Evolutionary conservation across 176 grass and related monocot genomes (phyloP).

Genomic region (Oryza officinalis): DNA sequence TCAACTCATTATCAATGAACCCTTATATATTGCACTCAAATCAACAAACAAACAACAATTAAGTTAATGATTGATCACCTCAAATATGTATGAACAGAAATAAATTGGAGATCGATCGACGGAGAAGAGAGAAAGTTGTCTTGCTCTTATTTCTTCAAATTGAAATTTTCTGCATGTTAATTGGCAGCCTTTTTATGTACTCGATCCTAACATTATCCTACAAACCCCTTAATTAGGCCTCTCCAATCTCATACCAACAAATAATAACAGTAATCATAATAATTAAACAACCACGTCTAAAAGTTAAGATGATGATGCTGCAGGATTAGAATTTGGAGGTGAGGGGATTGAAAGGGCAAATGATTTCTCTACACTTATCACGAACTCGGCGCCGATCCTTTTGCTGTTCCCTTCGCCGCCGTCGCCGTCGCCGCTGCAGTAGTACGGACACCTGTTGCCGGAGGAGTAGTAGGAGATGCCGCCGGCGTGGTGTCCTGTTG

Average conservation of each 20-base stretch:
- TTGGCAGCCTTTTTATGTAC: slow-evolving; percentile 23
- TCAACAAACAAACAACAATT: slow-evolving; percentile 21
- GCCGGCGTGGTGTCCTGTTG: background rate
- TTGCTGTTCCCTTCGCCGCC: slow-evolving; percentile 22
- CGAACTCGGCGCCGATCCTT: slow-evolving; percentile 53
- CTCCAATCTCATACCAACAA: slow-evolving; percentile 40
- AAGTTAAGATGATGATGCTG: slow-evolving; percentile 6
- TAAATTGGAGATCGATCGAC: background rate
- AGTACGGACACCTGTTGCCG: slow-evolving; percentile 1
- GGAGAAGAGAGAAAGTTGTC: slow-evolving; percentile 21
- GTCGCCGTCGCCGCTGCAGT: background rate
- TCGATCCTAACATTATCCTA: slow-evolving; percentile 43
- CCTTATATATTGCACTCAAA: slow-evolving; percentile 33
- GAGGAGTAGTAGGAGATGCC: slow-evolving; percentile 31
- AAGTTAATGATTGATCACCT: background rate
- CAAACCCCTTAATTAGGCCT: slow-evolving; percentile 33
- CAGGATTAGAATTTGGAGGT: slow-evolving; percentile 49
- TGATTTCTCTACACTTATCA: slow-evolving; percentile 59
- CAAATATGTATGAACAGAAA: background rate
- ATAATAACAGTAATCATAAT: slow-evolving; percentile 33
- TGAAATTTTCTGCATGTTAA: slow-evolving; percentile 36
- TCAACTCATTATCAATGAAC: slow-evolving; percentile 10
- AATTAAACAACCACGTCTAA: slow-evolving; percentile 33
- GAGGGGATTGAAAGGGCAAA: slow-evolving; percentile 43
- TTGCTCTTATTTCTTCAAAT: slow-evolving; percentile 30